These are phyloP conservation scores for Aphanomyces euteiches DNA, from an alignment of 352 stramenopile genomes.

Conservation along the genomic window DNA sequence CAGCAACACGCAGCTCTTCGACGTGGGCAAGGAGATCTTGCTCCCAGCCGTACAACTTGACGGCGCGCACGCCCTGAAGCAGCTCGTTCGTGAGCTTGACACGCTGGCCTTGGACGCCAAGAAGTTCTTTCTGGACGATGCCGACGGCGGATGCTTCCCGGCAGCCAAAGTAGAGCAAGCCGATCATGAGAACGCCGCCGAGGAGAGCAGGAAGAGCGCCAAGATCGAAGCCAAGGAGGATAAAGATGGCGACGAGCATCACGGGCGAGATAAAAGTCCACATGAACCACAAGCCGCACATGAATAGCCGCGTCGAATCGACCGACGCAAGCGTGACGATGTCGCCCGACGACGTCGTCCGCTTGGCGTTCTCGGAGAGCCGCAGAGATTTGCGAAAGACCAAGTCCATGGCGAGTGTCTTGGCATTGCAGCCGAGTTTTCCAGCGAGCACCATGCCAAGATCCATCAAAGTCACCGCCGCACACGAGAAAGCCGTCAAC, in stretches of 20 bases:
- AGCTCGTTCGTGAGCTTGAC: constrained; percentile 93
- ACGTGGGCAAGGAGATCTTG: constrained; percentile 40
- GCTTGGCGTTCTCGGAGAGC: constrained; percentile 40
- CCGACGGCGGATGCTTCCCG: neutral
- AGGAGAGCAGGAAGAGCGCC: constrained; percentile 17
- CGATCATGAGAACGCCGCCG: constrained; percentile 15
- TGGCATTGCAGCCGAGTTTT: constrained; percentile 45
- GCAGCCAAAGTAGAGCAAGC: neutral
- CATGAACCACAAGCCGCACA: constrained; percentile 43
- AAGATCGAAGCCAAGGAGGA: constrained; percentile 52
- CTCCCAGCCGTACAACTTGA: constrained; percentile 89
- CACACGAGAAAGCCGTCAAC: constrained; percentile 40
- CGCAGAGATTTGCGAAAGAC: constrained; percentile 56
- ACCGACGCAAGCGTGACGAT: constrained; percentile 54
- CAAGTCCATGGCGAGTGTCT: constrained; percentile 53
- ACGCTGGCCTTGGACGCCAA: constrained; percentile 43
- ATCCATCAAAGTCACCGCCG: constrained; percentile 45
- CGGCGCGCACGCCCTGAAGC: constrained; percentile 84
- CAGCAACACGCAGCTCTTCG: constrained; percentile 39
- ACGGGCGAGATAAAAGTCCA: constrained; percentile 50
- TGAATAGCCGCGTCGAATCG: constrained; percentile 47
- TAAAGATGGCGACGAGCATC: constrained; percentile 42
- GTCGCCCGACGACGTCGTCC: constrained; percentile 48
- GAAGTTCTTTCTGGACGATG: neutral
- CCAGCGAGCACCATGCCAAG: constrained; percentile 47